Base-by-base conservation (phyloP, 257 asterid genomes). In the Lycium barbarum region DNA sequence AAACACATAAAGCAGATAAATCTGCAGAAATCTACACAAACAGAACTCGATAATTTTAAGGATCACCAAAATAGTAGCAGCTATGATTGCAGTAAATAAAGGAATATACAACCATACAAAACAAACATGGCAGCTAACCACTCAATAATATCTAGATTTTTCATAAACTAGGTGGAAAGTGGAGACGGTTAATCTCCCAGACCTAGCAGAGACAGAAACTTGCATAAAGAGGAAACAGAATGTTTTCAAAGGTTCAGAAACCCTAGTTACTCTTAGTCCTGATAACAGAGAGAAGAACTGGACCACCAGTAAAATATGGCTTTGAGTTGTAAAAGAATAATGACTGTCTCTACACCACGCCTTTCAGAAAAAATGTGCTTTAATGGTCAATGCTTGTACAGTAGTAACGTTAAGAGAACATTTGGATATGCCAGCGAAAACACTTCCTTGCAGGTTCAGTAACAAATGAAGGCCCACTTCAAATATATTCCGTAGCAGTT, bases 181-280 rank as follows among this genome's bases (percentile, higher is more conserved):
- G 81, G 63, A 49, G 22, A 76, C 63, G 5, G 14, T 40, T 13
- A 76, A 26, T 51, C 62, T 6, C 43, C 59, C 81, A 11, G 58
- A 73, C 57, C 57, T 47, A 73, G 80, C 59, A 47, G 73, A 33
- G 38, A 73, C 59, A 47, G 3, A 72, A 72, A 76, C 81, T 49
- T 51, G 45, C 7, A 54, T 49, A 22, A 26, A 51, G 20, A 22
- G 45, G 22, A 51, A 54, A 49, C 43, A 10, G 2, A 74, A 2
- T 49, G 12, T 17, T 74, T 49, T 49, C 40, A 14, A 22, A 33
- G 81, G 45, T 12, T 76, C 81, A 26, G 63, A 76, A 76, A 49
- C 45, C 62, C 18, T 51, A 26, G 82, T 53, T 76, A 51, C 4
- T 22, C 62, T 26, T 76, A 1, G 14, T 76, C 82, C 15, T 51